Evolutionary conservation across 306 rosid genomes (phyloP).

Genomic region (Ormosia emarginata): DNA sequence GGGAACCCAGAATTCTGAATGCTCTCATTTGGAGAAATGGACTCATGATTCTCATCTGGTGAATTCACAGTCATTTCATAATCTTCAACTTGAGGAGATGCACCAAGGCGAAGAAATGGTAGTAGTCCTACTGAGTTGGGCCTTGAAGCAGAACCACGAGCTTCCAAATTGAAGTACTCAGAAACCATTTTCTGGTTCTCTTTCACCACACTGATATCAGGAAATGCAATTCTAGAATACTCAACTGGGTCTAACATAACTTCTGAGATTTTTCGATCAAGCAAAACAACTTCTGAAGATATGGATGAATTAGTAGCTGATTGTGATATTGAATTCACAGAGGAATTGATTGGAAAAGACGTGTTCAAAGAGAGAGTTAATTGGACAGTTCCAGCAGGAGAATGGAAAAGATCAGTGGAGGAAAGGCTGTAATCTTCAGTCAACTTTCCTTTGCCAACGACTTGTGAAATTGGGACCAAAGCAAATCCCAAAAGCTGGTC

Average conservation of each 20-base stretch:
- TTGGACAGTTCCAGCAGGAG: constrained; percentile 69
- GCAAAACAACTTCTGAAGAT: constrained; percentile 86
- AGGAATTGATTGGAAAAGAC: constrained; percentile 36
- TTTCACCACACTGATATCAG: constrained; percentile 59
- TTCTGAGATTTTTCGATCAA: constrained; percentile 51
- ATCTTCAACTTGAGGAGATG: constrained; percentile 51
- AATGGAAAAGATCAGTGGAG: constrained; percentile 73
- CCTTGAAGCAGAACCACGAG: constrained; percentile 18
- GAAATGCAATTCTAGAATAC: constrained; percentile 86
- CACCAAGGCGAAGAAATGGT: constrained; percentile 77
- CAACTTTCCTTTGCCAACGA: constrained; percentile 52
- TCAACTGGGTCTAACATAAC: constrained; percentile 59
- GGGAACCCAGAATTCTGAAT: constrained; percentile 60
- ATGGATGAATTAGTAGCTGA: constrained; percentile 53
- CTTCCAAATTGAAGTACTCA: constrained; percentile 58
- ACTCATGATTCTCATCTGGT: constrained; percentile 38
- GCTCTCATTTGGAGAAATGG: constrained; percentile 57
- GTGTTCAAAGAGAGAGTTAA: constrained; percentile 42
- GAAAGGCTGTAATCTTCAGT: constrained; percentile 57
- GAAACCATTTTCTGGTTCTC: constrained; percentile 85
- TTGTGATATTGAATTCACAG: constrained; percentile 32
- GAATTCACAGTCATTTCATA: constrained; percentile 61
- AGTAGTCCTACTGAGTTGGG: constrained; percentile 38
- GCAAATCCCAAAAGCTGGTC: constrained; percentile 91
- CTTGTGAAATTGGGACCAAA: constrained; percentile 70